phyloP scores from a whole-genome alignment of 2,329 filamentous ascomycete species.

The Hymenoscyphus fraxineus region DNA sequence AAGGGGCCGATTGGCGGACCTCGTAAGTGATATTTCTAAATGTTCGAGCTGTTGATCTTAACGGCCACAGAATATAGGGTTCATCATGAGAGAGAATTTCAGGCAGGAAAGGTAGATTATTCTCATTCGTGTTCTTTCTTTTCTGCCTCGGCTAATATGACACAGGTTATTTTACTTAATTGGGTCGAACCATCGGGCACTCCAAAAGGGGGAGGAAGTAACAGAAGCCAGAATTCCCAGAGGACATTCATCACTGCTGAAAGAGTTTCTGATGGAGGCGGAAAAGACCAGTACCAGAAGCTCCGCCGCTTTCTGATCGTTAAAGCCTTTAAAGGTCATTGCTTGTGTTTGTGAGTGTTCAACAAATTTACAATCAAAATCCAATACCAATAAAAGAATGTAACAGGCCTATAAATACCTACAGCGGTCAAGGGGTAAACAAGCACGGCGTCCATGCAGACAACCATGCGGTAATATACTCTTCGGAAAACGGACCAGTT shows the following conservation, averaged over 20 bases:
- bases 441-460: constrained; percentile 21
- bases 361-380: not conserved
- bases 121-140: not conserved
- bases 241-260: not conserved
- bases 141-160: not conserved
- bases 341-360: constrained; percentile 23
- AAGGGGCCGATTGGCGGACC: not conserved
- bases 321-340: constrained; percentile 7
- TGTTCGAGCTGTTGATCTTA: no score
- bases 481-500: not conserved
- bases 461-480: constrained; percentile 20
- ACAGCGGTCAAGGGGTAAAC: constrained; percentile 10
- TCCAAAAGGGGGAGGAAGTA: not conserved
- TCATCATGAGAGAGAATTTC: constrained; percentile 6
- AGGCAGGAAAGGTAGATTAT: constrained; percentile 5
- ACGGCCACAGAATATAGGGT: constrained; percentile 12
- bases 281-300: not conserved
- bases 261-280: not conserved
- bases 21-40: not conserved
- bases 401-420: constrained; percentile 25
- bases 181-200: not conserved
- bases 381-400: not conserved
- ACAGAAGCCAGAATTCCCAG: not conserved
- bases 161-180: not conserved
- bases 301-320: constrained; percentile 18